These are phyloP conservation scores for Hemileccinum rubropunctum DNA, from an alignment of 768 basidiomycete genomes.

Conservation along the genomic window DNA sequence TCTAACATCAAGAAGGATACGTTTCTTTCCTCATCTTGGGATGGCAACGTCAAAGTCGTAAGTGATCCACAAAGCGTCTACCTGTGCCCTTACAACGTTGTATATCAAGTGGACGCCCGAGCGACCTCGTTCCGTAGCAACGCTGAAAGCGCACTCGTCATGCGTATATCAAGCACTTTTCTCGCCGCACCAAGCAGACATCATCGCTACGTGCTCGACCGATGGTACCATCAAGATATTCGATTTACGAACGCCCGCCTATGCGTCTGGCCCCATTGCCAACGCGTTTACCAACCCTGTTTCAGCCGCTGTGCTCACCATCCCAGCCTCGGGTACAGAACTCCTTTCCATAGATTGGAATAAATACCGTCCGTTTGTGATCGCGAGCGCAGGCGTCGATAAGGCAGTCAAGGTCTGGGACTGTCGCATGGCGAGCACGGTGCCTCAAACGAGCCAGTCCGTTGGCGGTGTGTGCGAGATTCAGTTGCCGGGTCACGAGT, in stretches of 20 bases:
- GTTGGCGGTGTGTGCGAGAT: slow-evolving; percentile 73
- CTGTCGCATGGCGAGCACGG: slow-evolving; percentile 74
- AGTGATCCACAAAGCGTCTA: slow-evolving; percentile 28
- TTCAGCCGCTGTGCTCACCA: slow-evolving; percentile 67
- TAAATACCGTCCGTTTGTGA: slow-evolving; percentile 76
- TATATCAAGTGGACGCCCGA: slow-evolving; percentile 79
- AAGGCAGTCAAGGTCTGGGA: slow-evolving; percentile 79
- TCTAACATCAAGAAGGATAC: slow-evolving; percentile 88
- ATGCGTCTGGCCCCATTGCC: slow-evolving; percentile 45
- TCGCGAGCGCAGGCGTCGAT: slow-evolving; percentile 82
- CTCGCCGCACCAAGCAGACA: slow-evolving; percentile 86
- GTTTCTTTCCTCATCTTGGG: slow-evolving; percentile 90
- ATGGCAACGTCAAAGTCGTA: slow-evolving; percentile 85
- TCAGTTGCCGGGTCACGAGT: slow-evolving; percentile 81
- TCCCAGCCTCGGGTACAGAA: slow-evolving; percentile 77
- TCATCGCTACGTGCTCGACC: slow-evolving; percentile 79
- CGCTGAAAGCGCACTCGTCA: slow-evolving; percentile 77
- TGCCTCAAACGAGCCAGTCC: slow-evolving; percentile 42
- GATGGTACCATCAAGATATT: slow-evolving; percentile 86
- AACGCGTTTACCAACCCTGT: slow-evolving; percentile 66
- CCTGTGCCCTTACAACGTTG: background rate
- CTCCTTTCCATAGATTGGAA: slow-evolving; percentile 89
- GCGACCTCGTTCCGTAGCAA: slow-evolving; percentile 70
- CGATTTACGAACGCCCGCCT: slow-evolving; percentile 68
- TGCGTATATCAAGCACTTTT: slow-evolving; percentile 91